These are phyloP conservation scores for Omphalotus guepiniiformis DNA, from an alignment of 768 basidiomycete species.

Conservation along the genomic window DNA sequence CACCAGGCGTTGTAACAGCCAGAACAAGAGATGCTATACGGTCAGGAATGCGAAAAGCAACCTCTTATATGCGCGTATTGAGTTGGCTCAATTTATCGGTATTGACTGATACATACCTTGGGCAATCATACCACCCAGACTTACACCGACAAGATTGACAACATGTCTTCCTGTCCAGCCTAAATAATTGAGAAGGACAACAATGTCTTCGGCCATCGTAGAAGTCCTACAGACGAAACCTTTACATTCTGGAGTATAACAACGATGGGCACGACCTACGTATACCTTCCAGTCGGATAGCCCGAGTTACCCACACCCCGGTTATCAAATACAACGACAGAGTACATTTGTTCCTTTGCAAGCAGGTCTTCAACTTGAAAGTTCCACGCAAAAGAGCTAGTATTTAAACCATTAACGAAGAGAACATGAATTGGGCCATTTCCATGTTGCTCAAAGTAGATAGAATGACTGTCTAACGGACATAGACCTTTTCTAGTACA, in stretches of 20 bases:
- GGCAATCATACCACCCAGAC: constrained; percentile 42
- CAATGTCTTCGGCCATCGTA: constrained; percentile 73
- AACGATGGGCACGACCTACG: constrained; percentile 45
- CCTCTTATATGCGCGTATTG: constrained; percentile 42
- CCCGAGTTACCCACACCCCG: constrained; percentile 77
- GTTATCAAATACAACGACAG: constrained; percentile 77
- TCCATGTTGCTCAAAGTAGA: constrained; percentile 82
- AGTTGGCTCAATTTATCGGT: neutral
- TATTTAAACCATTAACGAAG: constrained; percentile 80
- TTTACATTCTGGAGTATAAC: no score
- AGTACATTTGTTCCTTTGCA: constrained; percentile 42
- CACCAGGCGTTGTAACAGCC: constrained; percentile 67
- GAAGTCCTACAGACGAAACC: constrained; percentile 53
- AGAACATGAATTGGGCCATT: constrained; percentile 58
- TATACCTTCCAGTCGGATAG: constrained; percentile 70
- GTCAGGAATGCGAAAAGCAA: constrained; percentile 61
- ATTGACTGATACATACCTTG: neutral
- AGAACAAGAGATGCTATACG: constrained; percentile 65
- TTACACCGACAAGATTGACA: constrained; percentile 69
- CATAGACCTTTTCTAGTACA: constrained; percentile 72
- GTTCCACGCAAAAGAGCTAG: constrained; percentile 59
- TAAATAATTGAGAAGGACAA: constrained; percentile 63
- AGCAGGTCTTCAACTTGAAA: constrained; percentile 64
- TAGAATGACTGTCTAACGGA: constrained; percentile 59
- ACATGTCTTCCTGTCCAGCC: constrained; percentile 63